Evolutionary conservation across 768 basidiomycete genomes (phyloP).

Genomic region (Trametes cingulata): DNA sequence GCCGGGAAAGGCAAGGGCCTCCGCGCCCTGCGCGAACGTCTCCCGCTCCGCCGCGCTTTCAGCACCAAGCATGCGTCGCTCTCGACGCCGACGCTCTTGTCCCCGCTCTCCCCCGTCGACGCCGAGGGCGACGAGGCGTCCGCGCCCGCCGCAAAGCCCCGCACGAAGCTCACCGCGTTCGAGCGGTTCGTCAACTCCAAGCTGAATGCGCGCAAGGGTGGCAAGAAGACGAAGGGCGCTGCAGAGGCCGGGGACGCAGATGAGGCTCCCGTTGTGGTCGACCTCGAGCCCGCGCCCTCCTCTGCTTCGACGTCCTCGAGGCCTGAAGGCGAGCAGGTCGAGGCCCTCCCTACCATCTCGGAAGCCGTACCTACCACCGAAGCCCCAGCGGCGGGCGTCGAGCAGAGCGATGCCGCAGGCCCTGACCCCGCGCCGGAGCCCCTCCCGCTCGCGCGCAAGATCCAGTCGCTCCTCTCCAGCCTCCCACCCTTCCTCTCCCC

Average conservation of each 20-base stretch:
- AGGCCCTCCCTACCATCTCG: neutral
- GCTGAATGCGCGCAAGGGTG: slow-evolving; percentile 7
- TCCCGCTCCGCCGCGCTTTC: slow-evolving; percentile 16
- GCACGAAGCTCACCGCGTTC: slow-evolving; percentile 21
- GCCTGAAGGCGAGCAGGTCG: neutral
- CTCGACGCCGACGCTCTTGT: slow-evolving; percentile 7
- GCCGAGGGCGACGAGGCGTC: neutral
- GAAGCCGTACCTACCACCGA: neutral
- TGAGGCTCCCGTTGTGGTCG: neutral
- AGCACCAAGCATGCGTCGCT: slow-evolving; percentile 18
- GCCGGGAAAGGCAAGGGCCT: slow-evolving; percentile 14
- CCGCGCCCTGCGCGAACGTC: slow-evolving; percentile 13
- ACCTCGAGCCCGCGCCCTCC: neutral
- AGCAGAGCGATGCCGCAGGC: slow-evolving; percentile 11
- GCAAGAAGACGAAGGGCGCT: slow-evolving; percentile 17
- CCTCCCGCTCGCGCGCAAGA: slow-evolving; percentile 47
- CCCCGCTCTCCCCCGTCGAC: neutral
- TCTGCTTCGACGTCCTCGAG: neutral
- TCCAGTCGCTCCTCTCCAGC: slow-evolving; percentile 52
- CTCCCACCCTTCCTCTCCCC: slow-evolving; percentile 38
- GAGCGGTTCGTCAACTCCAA: slow-evolving; percentile 27
- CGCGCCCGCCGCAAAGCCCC: neutral
- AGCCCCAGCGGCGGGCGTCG: neutral
- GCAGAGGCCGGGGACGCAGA: neutral
- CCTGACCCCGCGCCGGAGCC: slow-evolving; percentile 38